Evolutionary conservation across 2,329 filamentous ascomycete genomes (phyloP), one percentile per base, ranked within the genome.

Genomic region (Colletotrichum sp.): DNA sequence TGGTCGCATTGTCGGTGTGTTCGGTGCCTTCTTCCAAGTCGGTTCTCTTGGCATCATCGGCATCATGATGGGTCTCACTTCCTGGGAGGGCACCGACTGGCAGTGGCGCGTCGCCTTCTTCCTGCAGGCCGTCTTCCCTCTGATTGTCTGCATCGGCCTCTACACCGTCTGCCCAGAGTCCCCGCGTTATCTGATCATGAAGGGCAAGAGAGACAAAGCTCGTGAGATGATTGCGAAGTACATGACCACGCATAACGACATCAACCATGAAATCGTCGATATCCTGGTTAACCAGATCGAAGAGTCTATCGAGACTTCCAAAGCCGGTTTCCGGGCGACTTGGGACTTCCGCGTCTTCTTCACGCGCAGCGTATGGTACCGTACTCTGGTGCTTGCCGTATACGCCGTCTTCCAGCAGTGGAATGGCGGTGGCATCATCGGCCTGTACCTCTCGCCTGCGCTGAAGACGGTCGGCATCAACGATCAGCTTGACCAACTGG

Each of bases 341-440:
- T 89, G 86, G 84, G 86, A 89, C 75, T 89, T 85, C 78, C 83
- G 86, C 8, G 85, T 86, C 52, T 89, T 89, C 78, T 85, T 88
- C 79, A 88, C 85, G 16, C 86, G 84, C 78, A 78, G 82, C 2
- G 87, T 86, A 15, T 80, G 85, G 52, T 89, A 85, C 77, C 83
- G 87, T 28, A 81, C 88, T 6, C 71, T 88, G 2, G 84, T 88
- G 12, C 79, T 89, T 16, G 78, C 86, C 21, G 79, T 89, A 10
- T 89, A 89, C 78, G 88, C 85, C 2, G 72, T 86, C 63, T 88
- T 88, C 79, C 86, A 88, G 76, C 85, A 86, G 70, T 88, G 87
- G 87, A 75, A 76, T 65, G 86, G 86, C 12, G 86, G 86, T 52
- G 84, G 86, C n/a, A 87, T 88, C 75, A 86, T 88, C 72, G 84